Conservation (phyloP, 768 basidiomycete species). For the Leccinum ochraceum region DNA sequence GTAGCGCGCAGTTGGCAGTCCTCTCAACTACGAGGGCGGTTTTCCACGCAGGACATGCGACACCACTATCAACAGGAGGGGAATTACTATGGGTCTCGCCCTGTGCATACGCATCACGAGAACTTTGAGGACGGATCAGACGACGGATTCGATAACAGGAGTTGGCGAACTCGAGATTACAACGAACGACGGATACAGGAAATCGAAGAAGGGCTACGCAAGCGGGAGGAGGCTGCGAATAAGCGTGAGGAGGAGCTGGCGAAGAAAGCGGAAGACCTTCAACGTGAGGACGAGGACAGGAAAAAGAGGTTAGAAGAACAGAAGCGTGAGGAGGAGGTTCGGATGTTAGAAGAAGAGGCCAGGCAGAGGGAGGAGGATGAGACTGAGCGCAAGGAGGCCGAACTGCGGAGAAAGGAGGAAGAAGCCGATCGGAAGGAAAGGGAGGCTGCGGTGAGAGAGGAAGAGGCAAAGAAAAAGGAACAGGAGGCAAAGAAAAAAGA, state of each 20-base stretch:
- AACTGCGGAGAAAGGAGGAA: constrained; percentile 34
- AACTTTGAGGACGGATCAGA: constrained; percentile 33
- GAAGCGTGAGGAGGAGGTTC: constrained; percentile 31
- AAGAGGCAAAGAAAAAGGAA: constrained; percentile 24
- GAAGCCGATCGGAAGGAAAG: constrained; percentile 32
- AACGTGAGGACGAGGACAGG: constrained; percentile 31
- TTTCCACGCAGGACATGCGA: constrained; percentile 35
- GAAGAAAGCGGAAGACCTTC: constrained; percentile 39
- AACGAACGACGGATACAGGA: constrained; percentile 35
- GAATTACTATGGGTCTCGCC: constrained; percentile 12
- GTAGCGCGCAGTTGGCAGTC: constrained; percentile 33
- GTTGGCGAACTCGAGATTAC: constrained; percentile 33
- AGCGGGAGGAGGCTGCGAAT: constrained; percentile 36
- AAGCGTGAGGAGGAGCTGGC: constrained; percentile 36
- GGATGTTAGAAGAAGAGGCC: constrained; percentile 29
- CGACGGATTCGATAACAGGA: constrained; percentile 33
- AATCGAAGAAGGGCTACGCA: constrained; percentile 33
- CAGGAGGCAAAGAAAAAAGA: constrained; percentile 32
- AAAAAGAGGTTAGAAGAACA: constrained; percentile 28
- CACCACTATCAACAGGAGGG: constrained; percentile 25
- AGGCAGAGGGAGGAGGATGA: constrained; percentile 29
- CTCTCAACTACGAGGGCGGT: constrained; percentile 25
- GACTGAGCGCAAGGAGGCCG: constrained; percentile 28
- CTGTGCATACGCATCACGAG: constrained; percentile 31
- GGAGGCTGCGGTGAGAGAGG: constrained; percentile 29